Conservation (phyloP, 129 eudicot genomes). For the Lactuca saligna region DNA sequence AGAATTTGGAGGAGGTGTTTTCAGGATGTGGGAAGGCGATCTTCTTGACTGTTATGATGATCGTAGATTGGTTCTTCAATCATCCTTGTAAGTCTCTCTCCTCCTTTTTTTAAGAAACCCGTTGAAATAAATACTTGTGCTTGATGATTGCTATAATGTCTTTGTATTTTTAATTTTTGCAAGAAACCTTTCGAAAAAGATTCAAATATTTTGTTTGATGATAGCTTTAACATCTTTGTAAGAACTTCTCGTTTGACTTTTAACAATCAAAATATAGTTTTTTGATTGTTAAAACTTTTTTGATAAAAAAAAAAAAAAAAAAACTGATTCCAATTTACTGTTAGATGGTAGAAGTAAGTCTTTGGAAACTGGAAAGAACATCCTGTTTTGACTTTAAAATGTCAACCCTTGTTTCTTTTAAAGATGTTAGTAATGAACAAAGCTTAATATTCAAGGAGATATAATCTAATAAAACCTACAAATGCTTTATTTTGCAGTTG, state of each 20-base stretch:
- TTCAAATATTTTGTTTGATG: conserved; percentile 10
- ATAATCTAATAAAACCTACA: not conserved
- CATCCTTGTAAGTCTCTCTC: conserved; percentile 51
- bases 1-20: conserved; percentile 48
- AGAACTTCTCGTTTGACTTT: conserved; percentile 11
- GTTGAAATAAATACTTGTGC: not conserved
- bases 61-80: conserved; percentile 63
- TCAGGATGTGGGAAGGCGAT: conserved; percentile 99
- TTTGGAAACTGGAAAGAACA: not conserved
- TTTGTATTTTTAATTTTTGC: not conserved
- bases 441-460: not conserved
- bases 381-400: not conserved
- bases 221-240: not conserved
- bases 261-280: conserved; percentile 2
- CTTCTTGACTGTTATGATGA: conserved; percentile 77
- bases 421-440: not conserved
- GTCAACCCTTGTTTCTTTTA: not conserved
- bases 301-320: too few species aligned
- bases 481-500: conserved; percentile 54
- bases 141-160: too few species aligned
- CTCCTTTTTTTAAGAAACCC: not conserved
- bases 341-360: not conserved
- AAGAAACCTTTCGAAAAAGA: not conserved
- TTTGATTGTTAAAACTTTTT: too few species aligned
- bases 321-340: not conserved